phyloP scores from a whole-genome alignment of 352 stramenopile genomes.

The Phytophthora colocasiae region DNA sequence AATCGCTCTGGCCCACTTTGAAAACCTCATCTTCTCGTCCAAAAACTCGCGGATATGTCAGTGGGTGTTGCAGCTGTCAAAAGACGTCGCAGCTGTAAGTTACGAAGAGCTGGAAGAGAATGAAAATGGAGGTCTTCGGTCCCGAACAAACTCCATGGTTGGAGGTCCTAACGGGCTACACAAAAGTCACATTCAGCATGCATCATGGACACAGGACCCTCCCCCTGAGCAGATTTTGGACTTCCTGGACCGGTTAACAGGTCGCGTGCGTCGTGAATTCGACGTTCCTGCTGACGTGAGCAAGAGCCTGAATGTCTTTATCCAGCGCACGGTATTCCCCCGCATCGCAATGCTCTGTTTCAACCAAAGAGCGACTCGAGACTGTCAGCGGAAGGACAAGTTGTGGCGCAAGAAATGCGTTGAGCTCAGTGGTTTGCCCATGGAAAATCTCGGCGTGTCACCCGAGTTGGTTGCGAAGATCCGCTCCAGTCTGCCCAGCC shows the following conservation, averaged over 20 bases:
- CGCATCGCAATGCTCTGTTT: constrained; percentile 81
- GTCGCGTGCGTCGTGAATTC: constrained; percentile 77
- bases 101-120: constrained; percentile 67
- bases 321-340: constrained; percentile 79
- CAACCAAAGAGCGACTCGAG: constrained; percentile 65
- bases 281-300: constrained; percentile 73
- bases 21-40: constrained; percentile 84
- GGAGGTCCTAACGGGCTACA: constrained; percentile 6
- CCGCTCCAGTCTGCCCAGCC: constrained; percentile 54
- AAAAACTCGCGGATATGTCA: constrained; percentile 75
- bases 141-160: constrained; percentile 16
- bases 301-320: constrained; percentile 82
- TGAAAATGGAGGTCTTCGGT: constrained; percentile 18
- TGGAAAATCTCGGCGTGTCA: constrained; percentile 71
- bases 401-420: constrained; percentile 80
- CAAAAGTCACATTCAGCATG: constrained; percentile 20
- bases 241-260: constrained; percentile 73
- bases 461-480: constrained; percentile 72
- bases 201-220: constrained; percentile 70
- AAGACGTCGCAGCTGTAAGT: constrained; percentile 64
- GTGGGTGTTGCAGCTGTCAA: constrained; percentile 71
- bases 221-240: constrained; percentile 80
- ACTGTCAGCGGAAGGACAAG: constrained; percentile 87
- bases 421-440: constrained; percentile 65
- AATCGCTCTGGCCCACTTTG: constrained; percentile 86